phyloP scores from a whole-genome alignment of 2,329 filamentous ascomycete genomes.

The Colletotrichum sublineola region DNA sequence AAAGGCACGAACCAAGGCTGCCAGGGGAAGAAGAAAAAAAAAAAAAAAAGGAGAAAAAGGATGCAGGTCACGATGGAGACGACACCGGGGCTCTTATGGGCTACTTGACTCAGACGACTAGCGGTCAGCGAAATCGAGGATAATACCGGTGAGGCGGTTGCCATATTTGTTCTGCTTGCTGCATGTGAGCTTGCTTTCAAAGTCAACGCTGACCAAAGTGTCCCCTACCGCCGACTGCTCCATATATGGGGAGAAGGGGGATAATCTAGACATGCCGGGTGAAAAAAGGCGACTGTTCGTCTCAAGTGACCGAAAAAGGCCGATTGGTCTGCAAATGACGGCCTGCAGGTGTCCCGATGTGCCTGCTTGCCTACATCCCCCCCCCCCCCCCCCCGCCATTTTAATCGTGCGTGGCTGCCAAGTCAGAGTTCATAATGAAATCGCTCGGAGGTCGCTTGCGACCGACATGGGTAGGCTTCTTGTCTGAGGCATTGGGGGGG shows the following conservation, averaged over 20 bases:
- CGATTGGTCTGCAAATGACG: constrained; percentile 20
- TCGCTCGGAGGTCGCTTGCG: constrained; percentile 20
- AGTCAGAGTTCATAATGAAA: constrained; percentile 19
- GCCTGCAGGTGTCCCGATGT: constrained; percentile 5
- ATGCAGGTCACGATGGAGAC: constrained; percentile 21
- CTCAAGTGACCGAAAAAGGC: constrained; percentile 19
- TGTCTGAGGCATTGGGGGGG: neutral
- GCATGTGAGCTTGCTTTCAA: constrained; percentile 21
- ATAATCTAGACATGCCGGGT: constrained; percentile 12
- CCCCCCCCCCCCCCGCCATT: constrained; percentile 11
- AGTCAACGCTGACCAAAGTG: neutral
- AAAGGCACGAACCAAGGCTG: neutral
- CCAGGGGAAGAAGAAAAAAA: neutral
- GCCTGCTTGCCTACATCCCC: neutral
- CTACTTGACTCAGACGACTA: constrained; percentile 36
- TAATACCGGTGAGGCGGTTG: neutral
- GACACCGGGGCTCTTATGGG: neutral
- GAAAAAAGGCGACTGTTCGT: constrained; percentile 30
- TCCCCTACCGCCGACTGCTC: neutral
- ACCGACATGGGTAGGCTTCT: constrained; percentile 10
- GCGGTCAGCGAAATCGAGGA: constrained; percentile 29
- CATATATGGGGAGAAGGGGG: too few relatives aligned
- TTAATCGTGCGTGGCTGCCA: constrained; percentile 11
- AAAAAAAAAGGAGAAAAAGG: neutral
- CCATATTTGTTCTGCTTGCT: neutral